Conservation (phyloP, 495 filamentous ascomycete genomes). For the Amniculicola lignicola region DNA sequence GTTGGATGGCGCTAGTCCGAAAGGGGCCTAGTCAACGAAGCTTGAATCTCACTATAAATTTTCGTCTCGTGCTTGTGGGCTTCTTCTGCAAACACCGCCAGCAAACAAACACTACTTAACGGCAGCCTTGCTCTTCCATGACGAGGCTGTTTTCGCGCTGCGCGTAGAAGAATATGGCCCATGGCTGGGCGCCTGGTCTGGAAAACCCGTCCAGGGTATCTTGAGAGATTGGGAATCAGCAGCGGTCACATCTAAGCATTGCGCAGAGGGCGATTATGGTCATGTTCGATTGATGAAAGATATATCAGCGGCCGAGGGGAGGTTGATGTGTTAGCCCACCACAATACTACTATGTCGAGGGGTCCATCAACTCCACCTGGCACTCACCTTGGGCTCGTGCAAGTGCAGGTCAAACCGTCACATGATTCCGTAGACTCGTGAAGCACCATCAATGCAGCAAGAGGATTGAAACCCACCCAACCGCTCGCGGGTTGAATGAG, state of each 20-base stretch:
- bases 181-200: slow-evolving; percentile 77
- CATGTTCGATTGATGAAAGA: too few species aligned
- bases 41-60: slow-evolving; percentile 4
- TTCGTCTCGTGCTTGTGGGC: slow-evolving; percentile 38
- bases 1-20: slow-evolving; percentile 3
- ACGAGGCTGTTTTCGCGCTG: slow-evolving; percentile 66
- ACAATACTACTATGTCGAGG: too few species aligned
- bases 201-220: slow-evolving; percentile 64
- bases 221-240: slow-evolving; percentile 75
- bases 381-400: too few species aligned
- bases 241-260: slow-evolving; percentile 63
- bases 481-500: too few species aligned
- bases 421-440: too few species aligned
- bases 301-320: too few species aligned
- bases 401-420: too few species aligned
- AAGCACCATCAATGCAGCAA: too few species aligned
- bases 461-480: too few species aligned
- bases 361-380: too few species aligned
- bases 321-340: too few species aligned
- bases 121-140: slow-evolving; percentile 53
- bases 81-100: slow-evolving; percentile 50
- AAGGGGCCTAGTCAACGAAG: slow-evolving; percentile 2
- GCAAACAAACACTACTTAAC: slow-evolving; percentile 58
- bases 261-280: too few species aligned
- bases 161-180: slow-evolving; percentile 63